phyloP scores from a whole-genome alignment of 345 rosid species.

The Orychophragmus violaceus region DNA sequence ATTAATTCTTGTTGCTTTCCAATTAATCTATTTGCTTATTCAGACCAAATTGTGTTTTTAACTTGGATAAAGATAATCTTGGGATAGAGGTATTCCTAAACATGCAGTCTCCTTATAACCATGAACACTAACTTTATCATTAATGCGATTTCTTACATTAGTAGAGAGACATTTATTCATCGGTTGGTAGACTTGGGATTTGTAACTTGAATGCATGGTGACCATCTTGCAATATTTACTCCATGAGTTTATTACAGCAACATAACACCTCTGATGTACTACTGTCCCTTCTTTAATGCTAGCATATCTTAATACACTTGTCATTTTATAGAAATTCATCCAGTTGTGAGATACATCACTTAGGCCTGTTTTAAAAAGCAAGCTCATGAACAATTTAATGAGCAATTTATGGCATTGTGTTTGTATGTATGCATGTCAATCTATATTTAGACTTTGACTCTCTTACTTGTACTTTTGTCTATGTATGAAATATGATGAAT shows the following conservation, averaged over 20 bases:
- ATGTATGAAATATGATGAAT: neutral
- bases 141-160: slow-evolving; percentile 4
- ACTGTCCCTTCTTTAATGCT: slow-evolving; percentile 22
- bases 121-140: slow-evolving; percentile 15
- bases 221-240: slow-evolving; percentile 31
- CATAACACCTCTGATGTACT: slow-evolving; percentile 13
- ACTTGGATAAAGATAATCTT: slow-evolving; percentile 1
- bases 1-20: no score
- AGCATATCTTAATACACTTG: neutral
- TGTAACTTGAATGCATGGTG: slow-evolving; percentile 28
- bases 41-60: no score
- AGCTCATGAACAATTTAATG: slow-evolving; percentile 13
- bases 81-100: neutral
- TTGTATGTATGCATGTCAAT: slow-evolving; percentile 13
- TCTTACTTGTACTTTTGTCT: slow-evolving; percentile 8
- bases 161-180: slow-evolving; percentile 2
- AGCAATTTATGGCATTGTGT: slow-evolving; percentile 17
- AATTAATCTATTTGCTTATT: no score
- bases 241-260: slow-evolving; percentile 21
- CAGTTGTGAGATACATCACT: slow-evolving; percentile 13
- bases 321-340: slow-evolving; percentile 8
- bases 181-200: slow-evolving; percentile 29
- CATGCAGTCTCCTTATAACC: neutral
- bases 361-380: neutral
- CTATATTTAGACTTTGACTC: slow-evolving; percentile 14